Evolutionary conservation across 1,139 yeast species (phyloP).

Genomic region (Magnusiomyces tetraspermus): DNA sequence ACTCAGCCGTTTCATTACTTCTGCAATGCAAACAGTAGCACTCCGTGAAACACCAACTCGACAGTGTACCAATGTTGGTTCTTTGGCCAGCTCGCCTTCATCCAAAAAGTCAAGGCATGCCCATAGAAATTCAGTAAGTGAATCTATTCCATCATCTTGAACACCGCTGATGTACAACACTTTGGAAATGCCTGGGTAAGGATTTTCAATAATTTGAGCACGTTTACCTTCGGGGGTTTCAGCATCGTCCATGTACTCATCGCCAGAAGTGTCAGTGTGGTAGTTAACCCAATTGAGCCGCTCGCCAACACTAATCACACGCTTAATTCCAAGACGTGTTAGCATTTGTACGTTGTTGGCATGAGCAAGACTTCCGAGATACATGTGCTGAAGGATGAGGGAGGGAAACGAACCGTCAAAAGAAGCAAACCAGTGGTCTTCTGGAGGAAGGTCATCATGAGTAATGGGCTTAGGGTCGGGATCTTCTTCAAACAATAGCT

Average conservation of each 20-base stretch:
- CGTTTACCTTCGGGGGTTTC: conserved; percentile 3
- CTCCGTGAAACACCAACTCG: conserved; percentile 88
- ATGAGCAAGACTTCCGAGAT: conserved; percentile 76
- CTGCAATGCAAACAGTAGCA: conserved; percentile 85
- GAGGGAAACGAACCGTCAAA: conserved; percentile 59
- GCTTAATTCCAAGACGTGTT: conserved; percentile 55
- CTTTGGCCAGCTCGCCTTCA: conserved; percentile 32
- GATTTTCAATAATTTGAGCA: conserved; percentile 15
- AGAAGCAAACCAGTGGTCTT: conserved; percentile 28
- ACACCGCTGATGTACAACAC: conserved; percentile 37
- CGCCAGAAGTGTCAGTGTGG: neutral
- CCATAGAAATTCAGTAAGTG: conserved; percentile 35
- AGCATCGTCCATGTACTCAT: conserved; percentile 15
- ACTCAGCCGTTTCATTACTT: conserved; percentile 64
- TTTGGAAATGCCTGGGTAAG: conserved; percentile 25
- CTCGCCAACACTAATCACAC: conserved; percentile 85
- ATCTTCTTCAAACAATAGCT: conserved; percentile 6
- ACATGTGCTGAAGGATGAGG: conserved; percentile 69
- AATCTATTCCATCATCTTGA: conserved; percentile 45
- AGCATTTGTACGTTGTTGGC: conserved; percentile 66
- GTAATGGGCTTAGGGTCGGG: neutral
- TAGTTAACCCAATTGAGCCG: conserved; percentile 45
- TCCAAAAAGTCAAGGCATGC: conserved; percentile 39
- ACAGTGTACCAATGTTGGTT: conserved; percentile 69
- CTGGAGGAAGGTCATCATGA: conserved; percentile 11